phyloP scores from a whole-genome alignment of 306 rosid genomes.

The Datisca glomerata region DNA sequence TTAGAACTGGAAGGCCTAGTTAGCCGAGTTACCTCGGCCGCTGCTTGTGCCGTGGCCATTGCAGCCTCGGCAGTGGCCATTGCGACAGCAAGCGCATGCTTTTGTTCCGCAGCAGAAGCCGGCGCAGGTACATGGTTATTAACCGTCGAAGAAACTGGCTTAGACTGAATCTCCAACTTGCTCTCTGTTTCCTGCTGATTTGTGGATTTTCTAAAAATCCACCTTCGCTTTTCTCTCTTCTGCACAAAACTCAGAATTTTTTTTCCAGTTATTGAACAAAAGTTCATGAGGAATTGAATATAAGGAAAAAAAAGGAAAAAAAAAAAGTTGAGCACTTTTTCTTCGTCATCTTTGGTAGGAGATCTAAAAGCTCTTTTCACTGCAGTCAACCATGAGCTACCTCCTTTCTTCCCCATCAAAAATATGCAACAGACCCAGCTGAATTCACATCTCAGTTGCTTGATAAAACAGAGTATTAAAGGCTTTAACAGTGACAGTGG shows the following conservation, averaged over 20 bases:
- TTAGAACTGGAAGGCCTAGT: conserved; percentile 39
- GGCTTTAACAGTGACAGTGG: too few species aligned
- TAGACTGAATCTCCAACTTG: conserved; percentile 14
- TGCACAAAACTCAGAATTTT: conserved; percentile 15
- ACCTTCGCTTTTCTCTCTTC: conserved; percentile 85
- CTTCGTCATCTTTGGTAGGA: conserved; percentile 91
- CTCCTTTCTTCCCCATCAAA: conserved; percentile 87
- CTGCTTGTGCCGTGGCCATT: conserved; percentile 73
- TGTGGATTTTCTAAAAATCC: conserved; percentile 63
- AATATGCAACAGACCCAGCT: conserved; percentile 21
- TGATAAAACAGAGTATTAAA: conserved; percentile 1
- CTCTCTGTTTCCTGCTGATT: conserved; percentile 32
- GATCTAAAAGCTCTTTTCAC: conserved; percentile 98
- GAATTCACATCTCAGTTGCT: conserved; percentile 13
- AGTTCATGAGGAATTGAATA: neutral
- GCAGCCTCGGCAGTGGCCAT: conserved; percentile 80
- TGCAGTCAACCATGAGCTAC: conserved; percentile 87
- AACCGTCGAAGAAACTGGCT: conserved; percentile 14
- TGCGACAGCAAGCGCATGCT: conserved; percentile 59
- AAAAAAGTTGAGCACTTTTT: conserved; percentile 27
- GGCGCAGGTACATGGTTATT: too few species aligned
- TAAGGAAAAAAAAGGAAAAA: neutral
- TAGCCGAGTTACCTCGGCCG: conserved; percentile 55
- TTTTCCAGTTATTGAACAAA: too few species aligned
- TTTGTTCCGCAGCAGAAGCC: conserved; percentile 32